Conservation (phyloP, 306 rosid genomes). For the Fragaria ananassa region DNA sequence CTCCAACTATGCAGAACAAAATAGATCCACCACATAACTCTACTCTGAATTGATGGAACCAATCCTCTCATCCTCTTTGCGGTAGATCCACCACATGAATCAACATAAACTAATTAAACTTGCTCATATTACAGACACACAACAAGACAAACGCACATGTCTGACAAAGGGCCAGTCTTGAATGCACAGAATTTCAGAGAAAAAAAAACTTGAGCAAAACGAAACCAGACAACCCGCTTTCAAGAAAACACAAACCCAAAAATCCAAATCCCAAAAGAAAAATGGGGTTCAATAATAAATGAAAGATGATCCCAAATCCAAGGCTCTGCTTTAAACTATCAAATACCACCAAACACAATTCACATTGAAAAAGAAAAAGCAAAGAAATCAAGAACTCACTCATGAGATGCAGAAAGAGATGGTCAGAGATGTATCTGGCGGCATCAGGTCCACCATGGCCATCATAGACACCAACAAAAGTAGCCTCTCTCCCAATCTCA, state of each 20-base stretch:
- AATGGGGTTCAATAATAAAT: neutral
- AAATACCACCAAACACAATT: neutral
- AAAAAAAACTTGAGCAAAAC: neutral
- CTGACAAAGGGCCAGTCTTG: neutral
- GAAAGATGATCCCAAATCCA: slow-evolving; percentile 16
- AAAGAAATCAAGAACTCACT: slow-evolving; percentile 40
- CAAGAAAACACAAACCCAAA: neutral
- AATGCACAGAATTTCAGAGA: neutral
- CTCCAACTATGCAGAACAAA: neutral
- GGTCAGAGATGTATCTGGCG: slow-evolving; percentile 54
- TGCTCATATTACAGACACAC: neutral
- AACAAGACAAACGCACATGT: slow-evolving; percentile 5
- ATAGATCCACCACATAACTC: neutral
- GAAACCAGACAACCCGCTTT: neutral
- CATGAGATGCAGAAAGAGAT: slow-evolving; percentile 54
- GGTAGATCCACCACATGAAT: neutral
- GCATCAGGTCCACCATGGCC: slow-evolving; percentile 90
- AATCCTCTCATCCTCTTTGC: neutral
- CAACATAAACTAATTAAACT: neutral
- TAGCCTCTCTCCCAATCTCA: slow-evolving; percentile 60
- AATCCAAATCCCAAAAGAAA: neutral
- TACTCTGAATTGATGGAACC: slow-evolving; percentile 1
- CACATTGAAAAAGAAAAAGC: neutral
- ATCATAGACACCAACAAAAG: slow-evolving; percentile 82
- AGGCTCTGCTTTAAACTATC: neutral